Evolutionary conservation across 164 flowering plant species (phyloP).

Genomic region (Vitis rotundifolia): DNA sequence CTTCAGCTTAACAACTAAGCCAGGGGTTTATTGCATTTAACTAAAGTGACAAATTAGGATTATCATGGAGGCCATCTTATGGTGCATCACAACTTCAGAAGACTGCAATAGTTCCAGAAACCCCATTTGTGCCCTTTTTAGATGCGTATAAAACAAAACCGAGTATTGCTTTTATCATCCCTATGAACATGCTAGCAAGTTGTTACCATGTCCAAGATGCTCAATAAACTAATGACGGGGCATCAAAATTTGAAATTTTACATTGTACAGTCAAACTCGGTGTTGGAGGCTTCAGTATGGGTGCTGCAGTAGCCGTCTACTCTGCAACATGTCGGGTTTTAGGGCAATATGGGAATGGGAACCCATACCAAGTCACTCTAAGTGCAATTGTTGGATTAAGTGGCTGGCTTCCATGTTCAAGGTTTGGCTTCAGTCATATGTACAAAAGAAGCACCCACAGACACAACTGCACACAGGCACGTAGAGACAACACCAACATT

Average conservation of each 20-base stretch:
- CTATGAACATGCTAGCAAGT: background rate
- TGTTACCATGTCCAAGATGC: background rate
- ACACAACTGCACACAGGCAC: background rate
- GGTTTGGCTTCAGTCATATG: conserved; percentile 35
- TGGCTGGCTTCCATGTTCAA: conserved; percentile 96
- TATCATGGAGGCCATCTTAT: no score
- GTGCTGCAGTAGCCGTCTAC: conserved; percentile 88
- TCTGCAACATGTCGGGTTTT: conserved; percentile 81
- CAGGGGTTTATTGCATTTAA: no score
- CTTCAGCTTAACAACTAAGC: no score
- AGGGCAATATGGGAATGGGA: conserved; percentile 82
- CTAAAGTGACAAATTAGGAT: no score
- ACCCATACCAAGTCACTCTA: conserved; percentile 61
- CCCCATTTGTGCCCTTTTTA: background rate
- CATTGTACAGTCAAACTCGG: conserved; percentile 76
- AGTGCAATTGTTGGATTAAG: conserved; percentile 86
- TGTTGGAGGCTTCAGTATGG: conserved; percentile 98
- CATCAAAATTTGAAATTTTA: background rate
- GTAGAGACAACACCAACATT: background rate
- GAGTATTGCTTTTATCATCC: background rate
- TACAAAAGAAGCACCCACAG: background rate
- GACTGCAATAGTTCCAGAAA: no score
- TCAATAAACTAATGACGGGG: background rate
- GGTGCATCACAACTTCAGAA: no score
- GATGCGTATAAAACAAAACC: background rate